Base-by-base conservation (phyloP, 2,329 filamentous ascomycete genomes). In the Ophioceras dolichostomum region DNA sequence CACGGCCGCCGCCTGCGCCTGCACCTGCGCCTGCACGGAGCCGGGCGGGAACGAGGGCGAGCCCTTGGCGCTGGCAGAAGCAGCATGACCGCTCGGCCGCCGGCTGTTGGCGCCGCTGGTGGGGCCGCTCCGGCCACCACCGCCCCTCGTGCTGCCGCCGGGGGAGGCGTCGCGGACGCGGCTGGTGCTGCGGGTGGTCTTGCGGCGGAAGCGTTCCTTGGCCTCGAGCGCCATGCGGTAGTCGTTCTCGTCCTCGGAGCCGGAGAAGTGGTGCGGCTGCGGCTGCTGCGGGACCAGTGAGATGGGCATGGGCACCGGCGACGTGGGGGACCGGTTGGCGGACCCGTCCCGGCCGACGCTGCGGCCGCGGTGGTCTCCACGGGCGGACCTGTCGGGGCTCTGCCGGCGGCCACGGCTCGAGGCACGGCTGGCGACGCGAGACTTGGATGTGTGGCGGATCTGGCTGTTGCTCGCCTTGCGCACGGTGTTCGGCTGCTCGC, bases 241-340 rank as follows among this genome's bases (percentile, higher is more conserved):
- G 45, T 77, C 74, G 20, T 72, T 70, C 38, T 84, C 80, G 36
- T 84, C 79, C n/a, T 45, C 73, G 1, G 76, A 77, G 16, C 60
- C 63, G 32, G 65, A 65, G 31, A 68, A 68, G 30, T 68, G 63
- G 39, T 69, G 59, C 13, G 66, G 64, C 14, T 66, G 68, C 16
- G 68, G 73, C 3, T 81, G 76, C 65, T 89, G 79, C 4, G 86
- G 83, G n/a, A n/a, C n/a, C n/a, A n/a, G n/a, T n/a, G n/a, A n/a
- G n/a, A n/a, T n/a, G n/a, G n/a, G n/a, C n/a, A n/a, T n/a, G n/a
- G n/a, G n/a, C 17, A 87, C 61, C 2, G 88, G 86, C 1, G 85
- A 89, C 0, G 83, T 82, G 2, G 88, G 87, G 2, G 87, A 94
- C 35, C 77, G 68, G 32, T 70, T 60, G 3, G 60, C 52, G n/a